Evolutionary conservation across 1,284 basidiomycete species (phyloP), one percentile per base, ranked within the genome.

Genomic region (Cryptococcus neoformans): DNA sequence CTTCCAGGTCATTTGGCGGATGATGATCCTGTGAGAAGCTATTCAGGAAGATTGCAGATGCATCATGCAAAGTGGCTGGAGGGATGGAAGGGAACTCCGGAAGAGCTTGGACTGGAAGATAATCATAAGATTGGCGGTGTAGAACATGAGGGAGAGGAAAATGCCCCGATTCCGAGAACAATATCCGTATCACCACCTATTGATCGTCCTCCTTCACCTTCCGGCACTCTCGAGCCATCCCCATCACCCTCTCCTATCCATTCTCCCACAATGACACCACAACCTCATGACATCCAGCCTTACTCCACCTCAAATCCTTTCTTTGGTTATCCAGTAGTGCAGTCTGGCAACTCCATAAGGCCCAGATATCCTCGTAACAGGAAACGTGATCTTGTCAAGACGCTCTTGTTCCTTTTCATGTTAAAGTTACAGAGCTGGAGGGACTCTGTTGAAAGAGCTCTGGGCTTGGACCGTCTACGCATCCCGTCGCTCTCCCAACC

Each of bases 341-440:
- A 61, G 11, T 55, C 21, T 52, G 34, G 48, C 51, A 62, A 57
- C 44, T 52, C 57, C 2, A 62, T 77, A n/a, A 66, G 62, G 11
- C 75, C 75, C 1, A 65, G 66, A 0, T 75, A 77, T 56, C 58
- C 68, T 4, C 67, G 74, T 16, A 71, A 71, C 48, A 61, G 77
- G 11, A 78, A 79, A 52, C 66, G 77, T 5, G 77, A 79, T 59
- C 64, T 78, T 11, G 67, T 73, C 56, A 76, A 75, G 55, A 78
- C 76, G 9, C 63, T 79, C 2, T 57, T 78, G 4, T 78, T 77
- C 65, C 66, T 79, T 3, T 74, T 78, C 55, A 62, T 78, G 36
- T 59, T 79, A 12, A 65, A 76, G 5, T 53, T 79, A 11, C 75
- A 76, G 54, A 55, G 64, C 3, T 60, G 63, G 49, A 58, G 75